Evolutionary conservation across 495 filamentous ascomycete genomes (phyloP), one percentile per base, ranked within the genome.

Genomic region (Aeminium ludgeri): DNA sequence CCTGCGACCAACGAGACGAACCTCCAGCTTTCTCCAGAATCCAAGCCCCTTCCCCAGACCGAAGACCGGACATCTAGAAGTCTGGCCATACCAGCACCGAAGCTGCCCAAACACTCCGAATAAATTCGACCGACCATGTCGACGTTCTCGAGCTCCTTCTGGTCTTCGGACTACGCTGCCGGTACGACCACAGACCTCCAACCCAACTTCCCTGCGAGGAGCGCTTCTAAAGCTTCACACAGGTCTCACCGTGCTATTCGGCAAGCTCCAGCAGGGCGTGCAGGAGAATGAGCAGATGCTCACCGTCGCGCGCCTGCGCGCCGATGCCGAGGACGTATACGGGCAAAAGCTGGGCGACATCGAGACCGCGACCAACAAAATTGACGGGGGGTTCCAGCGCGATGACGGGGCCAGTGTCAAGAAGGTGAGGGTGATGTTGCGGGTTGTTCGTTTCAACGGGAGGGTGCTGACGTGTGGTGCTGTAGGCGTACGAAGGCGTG

Each of bases 351-450:
- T 99, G 36, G 79, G 68, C 41, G 80, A 86, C 6, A 96, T 96
- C 51, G 72, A 76, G 40, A 80, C 86, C 13, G 72, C 76, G 6
- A 78, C 86, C 39, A 83, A 92, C 60, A 79, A 74, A 51, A 69
- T 91, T 53, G 60, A 70, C 10, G 78, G 80, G n/a, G 89, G 89
- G 34, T 99, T 99, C 57, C 63, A 64, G 33, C 80, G 80, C 56
- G 89, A 99, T 61, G 89, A 99, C 64, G 89, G 89, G 52, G 91
- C 89, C 33, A 99, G 85, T 59, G 77, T 91, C 49, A 71, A 83
- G 49, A 96, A 96, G 77, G 85, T 89, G 61, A 48, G 68, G 56
- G 23, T 8, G 23, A 8, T 42, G 20, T 34, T 35, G 20, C 19
- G 36, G 29, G 11, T 37, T 41, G 34, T 41, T 37, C 20, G 38